phyloP scores from a whole-genome alignment of 2,329 filamentous ascomycete genomes.

The Emmonsia crescens region DNA sequence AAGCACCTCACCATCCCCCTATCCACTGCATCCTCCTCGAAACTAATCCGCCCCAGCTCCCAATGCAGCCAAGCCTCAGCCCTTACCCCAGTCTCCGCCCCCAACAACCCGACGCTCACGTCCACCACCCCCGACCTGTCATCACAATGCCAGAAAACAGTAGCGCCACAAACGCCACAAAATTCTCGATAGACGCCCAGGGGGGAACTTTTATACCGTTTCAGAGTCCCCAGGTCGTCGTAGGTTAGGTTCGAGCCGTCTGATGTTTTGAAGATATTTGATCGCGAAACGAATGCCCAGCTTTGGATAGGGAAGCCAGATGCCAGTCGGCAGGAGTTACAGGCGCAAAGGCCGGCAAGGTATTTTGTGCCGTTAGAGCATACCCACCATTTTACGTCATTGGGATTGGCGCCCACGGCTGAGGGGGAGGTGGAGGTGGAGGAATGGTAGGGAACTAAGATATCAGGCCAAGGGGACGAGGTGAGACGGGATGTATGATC shows the following conservation, averaged over 20 bases:
- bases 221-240: slow-evolving; percentile 35
- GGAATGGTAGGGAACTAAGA: slow-evolving; percentile 40
- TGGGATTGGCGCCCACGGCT: slow-evolving; percentile 29
- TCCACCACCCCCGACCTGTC: slow-evolving; percentile 48
- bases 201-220: slow-evolving; percentile 43
- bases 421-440: slow-evolving; percentile 18
- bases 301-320: slow-evolving; percentile 54
- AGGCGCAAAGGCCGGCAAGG: slow-evolving; percentile 50
- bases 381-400: slow-evolving; percentile 52
- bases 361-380: slow-evolving; percentile 39
- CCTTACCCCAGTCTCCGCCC: slow-evolving; percentile 41
- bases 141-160: slow-evolving; percentile 50
- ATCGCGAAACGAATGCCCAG: slow-evolving; percentile 55
- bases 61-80: slow-evolving; percentile 53
- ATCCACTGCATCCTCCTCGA: slow-evolving; percentile 42
- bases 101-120: slow-evolving; percentile 51
- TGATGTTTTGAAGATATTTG: slow-evolving; percentile 41
- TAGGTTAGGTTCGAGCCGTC: slow-evolving; percentile 27
- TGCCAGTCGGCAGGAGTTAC: slow-evolving; percentile 49
- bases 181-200: slow-evolving; percentile 51
- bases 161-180: slow-evolving; percentile 52
- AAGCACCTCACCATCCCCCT: slow-evolving; percentile 20
- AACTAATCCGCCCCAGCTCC: slow-evolving; percentile 49
- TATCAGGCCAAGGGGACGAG: slow-evolving; percentile 43
- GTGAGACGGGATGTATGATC: slow-evolving; percentile 35